phyloP scores from a whole-genome alignment of 352 stramenopile genomes.

The Aphanomyces cochlioides region DNA sequence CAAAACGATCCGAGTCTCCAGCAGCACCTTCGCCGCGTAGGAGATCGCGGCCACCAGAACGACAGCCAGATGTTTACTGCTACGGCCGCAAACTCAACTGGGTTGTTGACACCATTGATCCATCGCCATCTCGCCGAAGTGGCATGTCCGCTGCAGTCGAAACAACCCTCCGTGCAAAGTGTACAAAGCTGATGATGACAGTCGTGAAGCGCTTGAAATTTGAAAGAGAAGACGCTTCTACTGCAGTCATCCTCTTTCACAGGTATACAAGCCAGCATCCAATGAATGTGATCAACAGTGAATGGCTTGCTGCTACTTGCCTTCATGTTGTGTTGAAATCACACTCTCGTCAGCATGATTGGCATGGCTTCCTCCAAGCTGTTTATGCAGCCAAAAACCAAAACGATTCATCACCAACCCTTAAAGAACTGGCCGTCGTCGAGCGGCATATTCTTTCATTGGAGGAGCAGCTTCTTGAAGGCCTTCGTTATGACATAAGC shows the following conservation, averaged over 20 bases:
- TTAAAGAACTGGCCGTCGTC: slow-evolving; percentile 45
- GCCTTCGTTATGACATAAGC: slow-evolving; percentile 68
- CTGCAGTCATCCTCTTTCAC: slow-evolving; percentile 71
- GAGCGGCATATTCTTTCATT: slow-evolving; percentile 57
- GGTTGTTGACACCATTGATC: slow-evolving; percentile 57
- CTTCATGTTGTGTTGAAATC: slow-evolving; percentile 76
- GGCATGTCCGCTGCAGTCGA: slow-evolving; percentile 64
- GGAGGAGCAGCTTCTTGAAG: slow-evolving; percentile 64
- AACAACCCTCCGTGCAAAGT: slow-evolving; percentile 57
- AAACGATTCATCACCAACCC: slow-evolving; percentile 24
- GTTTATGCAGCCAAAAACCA: slow-evolving; percentile 62
- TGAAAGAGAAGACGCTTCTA: slow-evolving; percentile 65
- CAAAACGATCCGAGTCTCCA: slow-evolving; percentile 22
- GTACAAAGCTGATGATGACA: slow-evolving; percentile 56
- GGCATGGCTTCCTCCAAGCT: slow-evolving; percentile 61
- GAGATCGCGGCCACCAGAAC: background rate
- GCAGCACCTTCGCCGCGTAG: background rate
- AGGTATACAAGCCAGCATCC: slow-evolving; percentile 72
- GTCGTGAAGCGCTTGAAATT: slow-evolving; percentile 60
- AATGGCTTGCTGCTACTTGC: slow-evolving; percentile 63
- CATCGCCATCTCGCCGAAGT: slow-evolving; percentile 53
- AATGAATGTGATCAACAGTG: slow-evolving; percentile 59
- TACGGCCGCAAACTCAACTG: slow-evolving; percentile 75
- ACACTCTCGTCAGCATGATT: slow-evolving; percentile 53
- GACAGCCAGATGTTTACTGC: slow-evolving; percentile 37